Base-by-base conservation (phyloP, 495 filamentous ascomycete species). In the Aspergillus nanangensis region DNA sequence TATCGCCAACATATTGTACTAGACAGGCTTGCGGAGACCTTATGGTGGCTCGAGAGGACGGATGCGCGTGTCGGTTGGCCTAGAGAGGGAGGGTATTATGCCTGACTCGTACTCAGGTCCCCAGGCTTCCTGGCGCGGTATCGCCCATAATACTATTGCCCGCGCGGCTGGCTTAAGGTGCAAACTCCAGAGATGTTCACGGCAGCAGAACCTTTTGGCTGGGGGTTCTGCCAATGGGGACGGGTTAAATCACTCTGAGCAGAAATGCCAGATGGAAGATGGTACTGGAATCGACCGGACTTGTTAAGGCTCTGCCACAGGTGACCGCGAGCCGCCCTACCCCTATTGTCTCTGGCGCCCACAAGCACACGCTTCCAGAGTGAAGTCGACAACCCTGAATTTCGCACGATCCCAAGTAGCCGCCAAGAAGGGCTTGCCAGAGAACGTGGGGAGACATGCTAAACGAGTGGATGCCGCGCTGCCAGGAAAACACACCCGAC, bases 401-500 rank as follows among this genome's bases (percentile, higher is more conserved):
- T 11, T 32, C 29, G 55, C 55, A 41, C 52, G 45, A 37, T 47
- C 56, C 33, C 40, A 56, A 42, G 42, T 18, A 45, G 49, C 8
- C 41, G 0, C 51, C 37, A 43, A 15, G 8, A 47, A 47, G 19
- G 41, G 29, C 17, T 41, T 49, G 21, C 56, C 37, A 38, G 45
- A 55, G 29, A 45, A 48, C 9, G 38, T 61, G 11, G 53, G 58
- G 23, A 62, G 50, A 48, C 50, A 59, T 32, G 51, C 46, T 8
- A 61, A 55, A 53, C 42, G 46, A 43, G 43, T 67, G 27, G 61
- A 64, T 52, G 39, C 45, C 24, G 56, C 46, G 41, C 59, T 63
- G n/a, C 61, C 50, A 46, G 61, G 57, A 11, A 61, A 56, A 43
- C 48, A 63, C 50, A 65, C 61, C n/a, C 45, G 46, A 38, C 41